Evolutionary conservation across 2,329 filamentous ascomycete species (phyloP).

Genomic region (Botrytis sinoallii): DNA sequence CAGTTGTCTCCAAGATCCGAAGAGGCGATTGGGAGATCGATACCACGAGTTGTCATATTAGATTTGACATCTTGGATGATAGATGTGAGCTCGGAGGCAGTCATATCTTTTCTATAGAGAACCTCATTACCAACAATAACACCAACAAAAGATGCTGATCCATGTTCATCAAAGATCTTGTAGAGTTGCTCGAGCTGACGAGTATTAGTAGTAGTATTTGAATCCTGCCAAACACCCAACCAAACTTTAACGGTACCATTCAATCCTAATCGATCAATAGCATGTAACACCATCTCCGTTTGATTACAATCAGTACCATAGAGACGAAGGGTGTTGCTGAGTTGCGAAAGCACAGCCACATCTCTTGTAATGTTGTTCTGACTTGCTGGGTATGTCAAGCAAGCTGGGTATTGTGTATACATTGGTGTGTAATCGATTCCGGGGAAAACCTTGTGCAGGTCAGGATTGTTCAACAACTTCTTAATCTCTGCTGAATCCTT

Average conservation of each 20-base stretch:
- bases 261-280: slow-evolving; percentile 71
- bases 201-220: slow-evolving; percentile 75
- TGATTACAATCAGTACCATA: slow-evolving; percentile 98
- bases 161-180: slow-evolving; percentile 70
- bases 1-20: slow-evolving; percentile 89
- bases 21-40: slow-evolving; percentile 74
- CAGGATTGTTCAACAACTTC: slow-evolving; percentile 71
- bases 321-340: slow-evolving; percentile 82
- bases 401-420: slow-evolving; percentile 86
- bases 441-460: slow-evolving; percentile 90
- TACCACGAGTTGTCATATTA: slow-evolving; percentile 66
- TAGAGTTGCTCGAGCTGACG: slow-evolving; percentile 85
- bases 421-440: slow-evolving; percentile 94
- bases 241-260: slow-evolving; percentile 77
- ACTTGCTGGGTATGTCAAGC: slow-evolving; percentile 70
- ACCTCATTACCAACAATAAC: slow-evolving; percentile 82
- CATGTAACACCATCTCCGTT: slow-evolving; percentile 86
- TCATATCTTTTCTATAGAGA: slow-evolving; percentile 73
- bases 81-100: slow-evolving; percentile 56
- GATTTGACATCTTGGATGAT: slow-evolving; percentile 65
- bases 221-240: slow-evolving; percentile 91
- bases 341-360: slow-evolving; percentile 81
- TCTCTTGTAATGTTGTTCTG: slow-evolving; percentile 96
- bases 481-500: slow-evolving; percentile 78
- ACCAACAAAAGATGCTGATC: slow-evolving; percentile 68